A percentile compares a stretch with the other conserved stretches of the same genome.
Conservation (phyloP, 768 basidiomycete genomes). For the Mycena indigotica region DNA sequence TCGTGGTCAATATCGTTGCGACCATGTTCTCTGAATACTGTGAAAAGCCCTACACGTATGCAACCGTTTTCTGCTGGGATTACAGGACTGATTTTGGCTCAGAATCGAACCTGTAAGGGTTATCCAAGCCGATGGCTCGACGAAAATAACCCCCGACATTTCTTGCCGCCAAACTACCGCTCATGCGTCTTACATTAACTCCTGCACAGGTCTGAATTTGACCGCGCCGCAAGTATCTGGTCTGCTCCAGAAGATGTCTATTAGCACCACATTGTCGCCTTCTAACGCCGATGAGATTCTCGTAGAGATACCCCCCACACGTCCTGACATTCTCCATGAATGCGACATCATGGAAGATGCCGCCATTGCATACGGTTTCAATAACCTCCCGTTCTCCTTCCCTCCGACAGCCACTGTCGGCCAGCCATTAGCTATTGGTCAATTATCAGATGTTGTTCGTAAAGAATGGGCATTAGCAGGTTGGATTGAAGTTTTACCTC, state of each 20-base stretch:
- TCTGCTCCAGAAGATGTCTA: slow-evolving; percentile 85
- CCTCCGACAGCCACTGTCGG: slow-evolving; percentile 94
- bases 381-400: slow-evolving; percentile 91
- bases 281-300: slow-evolving; percentile 65
- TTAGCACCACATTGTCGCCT: slow-evolving; percentile 56
- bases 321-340: slow-evolving; percentile 97
- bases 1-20: slow-evolving; percentile 91
- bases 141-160: slow-evolving; percentile 79
- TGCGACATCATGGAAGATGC: slow-evolving; percentile 99
- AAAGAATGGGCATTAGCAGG: slow-evolving; percentile 92
- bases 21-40: slow-evolving; percentile 99
- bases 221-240: slow-evolving; percentile 62
- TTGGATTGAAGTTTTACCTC: slow-evolving; percentile 93
- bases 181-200: slow-evolving; percentile 90
- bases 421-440: slow-evolving; percentile 87
- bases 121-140: slow-evolving; percentile 74
- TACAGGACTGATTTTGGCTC: slow-evolving; percentile 3
- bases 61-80: slow-evolving; percentile 11
- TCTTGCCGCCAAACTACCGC: slow-evolving; percentile 70
- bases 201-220: slow-evolving; percentile 86
- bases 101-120: slow-evolving; percentile 95
- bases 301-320: slow-evolving; percentile 87
- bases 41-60: slow-evolving; percentile 88
- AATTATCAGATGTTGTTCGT: slow-evolving; percentile 84
- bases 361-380: slow-evolving; percentile 97